phyloP scores from a whole-genome alignment of 2,329 filamentous ascomycete species.

The Pestalotiopsis sp. region DNA sequence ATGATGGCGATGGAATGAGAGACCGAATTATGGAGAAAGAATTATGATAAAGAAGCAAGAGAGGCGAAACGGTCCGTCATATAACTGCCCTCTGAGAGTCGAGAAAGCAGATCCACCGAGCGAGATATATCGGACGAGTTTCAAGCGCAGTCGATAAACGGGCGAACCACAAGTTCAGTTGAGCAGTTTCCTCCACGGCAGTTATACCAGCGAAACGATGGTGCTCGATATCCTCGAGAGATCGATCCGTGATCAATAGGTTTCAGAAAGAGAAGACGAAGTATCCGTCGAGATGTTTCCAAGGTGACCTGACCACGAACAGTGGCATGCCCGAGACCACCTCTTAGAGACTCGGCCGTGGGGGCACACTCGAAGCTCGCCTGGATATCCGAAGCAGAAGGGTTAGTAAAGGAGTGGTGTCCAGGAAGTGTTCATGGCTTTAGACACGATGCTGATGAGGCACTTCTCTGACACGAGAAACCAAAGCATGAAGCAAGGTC shows the following conservation, averaged over 20 bases:
- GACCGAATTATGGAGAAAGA: neutral
- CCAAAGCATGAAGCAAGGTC: slow-evolving; percentile 11
- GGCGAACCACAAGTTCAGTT: neutral
- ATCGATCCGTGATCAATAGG: neutral
- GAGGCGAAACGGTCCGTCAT: neutral
- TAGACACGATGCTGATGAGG: slow-evolving; percentile 11
- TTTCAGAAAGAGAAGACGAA: slow-evolving; percentile 6
- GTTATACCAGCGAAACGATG: neutral
- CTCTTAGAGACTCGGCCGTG: neutral
- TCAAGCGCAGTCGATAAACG: neutral
- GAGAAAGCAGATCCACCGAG: neutral
- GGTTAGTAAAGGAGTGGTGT: slow-evolving; percentile 11
- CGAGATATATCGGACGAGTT: neutral
- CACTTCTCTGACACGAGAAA: slow-evolving; percentile 14
- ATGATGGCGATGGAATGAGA: slow-evolving; percentile 15
- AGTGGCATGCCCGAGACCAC: neutral
- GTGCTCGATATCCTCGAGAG: neutral
- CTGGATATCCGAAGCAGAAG: slow-evolving; percentile 1
- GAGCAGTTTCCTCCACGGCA: neutral
- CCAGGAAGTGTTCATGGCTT: slow-evolving; percentile 12
- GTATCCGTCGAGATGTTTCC: neutral
- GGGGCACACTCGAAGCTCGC: slow-evolving; percentile 1
- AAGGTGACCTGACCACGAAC: neutral
- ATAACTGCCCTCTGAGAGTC: neutral
- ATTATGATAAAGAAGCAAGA: neutral